Conservation (phyloP, 2,329 filamentous ascomycete genomes). For the Hortaea sp. region DNA sequence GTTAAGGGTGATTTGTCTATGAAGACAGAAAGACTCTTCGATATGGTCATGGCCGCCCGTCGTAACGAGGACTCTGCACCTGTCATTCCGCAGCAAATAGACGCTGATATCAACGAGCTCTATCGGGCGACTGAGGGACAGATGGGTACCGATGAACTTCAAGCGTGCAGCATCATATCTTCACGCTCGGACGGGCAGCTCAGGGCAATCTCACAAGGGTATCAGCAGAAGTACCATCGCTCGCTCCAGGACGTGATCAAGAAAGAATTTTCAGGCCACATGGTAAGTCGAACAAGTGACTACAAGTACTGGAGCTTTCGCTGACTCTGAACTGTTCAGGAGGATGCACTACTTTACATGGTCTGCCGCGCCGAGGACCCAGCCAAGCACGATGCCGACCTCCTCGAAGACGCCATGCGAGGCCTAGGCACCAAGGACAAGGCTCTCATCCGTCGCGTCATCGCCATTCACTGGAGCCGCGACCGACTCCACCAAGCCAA, state of each 20-base stretch:
- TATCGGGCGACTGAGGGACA: slow-evolving; percentile 68
- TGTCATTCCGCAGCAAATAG: slow-evolving; percentile 61
- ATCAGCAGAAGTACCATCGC: slow-evolving; percentile 61
- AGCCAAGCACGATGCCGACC: slow-evolving; percentile 69
- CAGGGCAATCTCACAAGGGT: slow-evolving; percentile 66
- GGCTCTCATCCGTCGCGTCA: slow-evolving; percentile 64
- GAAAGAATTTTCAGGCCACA: slow-evolving; percentile 82
- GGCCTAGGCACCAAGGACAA: slow-evolving; percentile 81
- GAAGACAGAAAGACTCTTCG: slow-evolving; percentile 78
- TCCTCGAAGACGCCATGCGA: slow-evolving; percentile 80
- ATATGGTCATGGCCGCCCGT: slow-evolving; percentile 65
- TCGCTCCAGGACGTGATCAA: slow-evolving; percentile 64
- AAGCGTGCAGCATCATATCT: slow-evolving; percentile 69
- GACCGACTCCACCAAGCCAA: slow-evolving; percentile 67
- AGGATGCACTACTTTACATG: slow-evolving; percentile 70
- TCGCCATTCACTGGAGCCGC: slow-evolving; percentile 75
- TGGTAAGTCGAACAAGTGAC: slow-evolving; percentile 37
- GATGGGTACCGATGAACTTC: slow-evolving; percentile 55
- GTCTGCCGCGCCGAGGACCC: slow-evolving; percentile 68
- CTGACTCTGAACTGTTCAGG: slow-evolving; percentile 11
- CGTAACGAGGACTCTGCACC: slow-evolving; percentile 70
- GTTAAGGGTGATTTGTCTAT: slow-evolving; percentile 71
- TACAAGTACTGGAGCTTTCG: not conserved
- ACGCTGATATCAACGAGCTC: slow-evolving; percentile 65
- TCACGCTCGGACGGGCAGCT: slow-evolving; percentile 73